Percentiles rank a stretch among this genome's conserved stretches.
Conservation (phyloP, 2,329 filamentous ascomycete genomes). For the Aspergillus flavus region DNA sequence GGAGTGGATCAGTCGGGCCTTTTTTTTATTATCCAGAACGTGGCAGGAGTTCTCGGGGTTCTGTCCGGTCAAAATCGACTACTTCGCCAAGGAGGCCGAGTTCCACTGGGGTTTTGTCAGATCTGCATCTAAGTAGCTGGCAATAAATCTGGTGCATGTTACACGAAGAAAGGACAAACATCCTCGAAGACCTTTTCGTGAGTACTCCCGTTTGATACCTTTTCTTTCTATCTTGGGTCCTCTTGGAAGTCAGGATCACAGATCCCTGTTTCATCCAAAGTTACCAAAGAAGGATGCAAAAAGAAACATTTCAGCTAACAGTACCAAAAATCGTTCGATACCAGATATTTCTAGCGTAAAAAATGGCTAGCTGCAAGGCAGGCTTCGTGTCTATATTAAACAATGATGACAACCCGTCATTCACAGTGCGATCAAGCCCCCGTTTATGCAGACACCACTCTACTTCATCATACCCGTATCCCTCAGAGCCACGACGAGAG, state of each 20-base stretch:
- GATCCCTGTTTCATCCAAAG: not conserved
- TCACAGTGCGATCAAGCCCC: slow-evolving; percentile 43
- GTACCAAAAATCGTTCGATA: slow-evolving; percentile 8
- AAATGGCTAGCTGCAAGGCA: slow-evolving; percentile 37
- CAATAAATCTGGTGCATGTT: slow-evolving; percentile 35
- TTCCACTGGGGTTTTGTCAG: slow-evolving; percentile 21
- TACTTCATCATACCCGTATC: slow-evolving; percentile 25
- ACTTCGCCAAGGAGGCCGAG: slow-evolving; percentile 14
- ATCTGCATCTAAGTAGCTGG: slow-evolving; percentile 27
- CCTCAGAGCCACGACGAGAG: slow-evolving; percentile 22
- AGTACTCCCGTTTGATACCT: slow-evolving; percentile 9
- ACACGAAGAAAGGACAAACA: slow-evolving; percentile 38
- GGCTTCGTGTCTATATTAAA: slow-evolving; percentile 49
- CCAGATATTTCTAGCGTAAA: slow-evolving; percentile 8
- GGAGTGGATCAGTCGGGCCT: not conserved
- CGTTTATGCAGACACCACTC: slow-evolving; percentile 26
- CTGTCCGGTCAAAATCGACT: slow-evolving; percentile 11
- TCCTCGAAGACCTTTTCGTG: slow-evolving; percentile 28
- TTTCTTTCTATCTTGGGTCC: slow-evolving; percentile 10
- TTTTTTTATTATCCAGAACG: slow-evolving; percentile 11
- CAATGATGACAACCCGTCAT: slow-evolving; percentile 51
- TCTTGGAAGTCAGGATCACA: not conserved
- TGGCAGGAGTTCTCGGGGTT: slow-evolving; percentile 10
- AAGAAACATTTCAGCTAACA: not conserved
- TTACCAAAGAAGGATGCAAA: not conserved